Conservation (phyloP, 2,329 filamentous ascomycete genomes). For the Scedosporium minutisporum region DNA sequence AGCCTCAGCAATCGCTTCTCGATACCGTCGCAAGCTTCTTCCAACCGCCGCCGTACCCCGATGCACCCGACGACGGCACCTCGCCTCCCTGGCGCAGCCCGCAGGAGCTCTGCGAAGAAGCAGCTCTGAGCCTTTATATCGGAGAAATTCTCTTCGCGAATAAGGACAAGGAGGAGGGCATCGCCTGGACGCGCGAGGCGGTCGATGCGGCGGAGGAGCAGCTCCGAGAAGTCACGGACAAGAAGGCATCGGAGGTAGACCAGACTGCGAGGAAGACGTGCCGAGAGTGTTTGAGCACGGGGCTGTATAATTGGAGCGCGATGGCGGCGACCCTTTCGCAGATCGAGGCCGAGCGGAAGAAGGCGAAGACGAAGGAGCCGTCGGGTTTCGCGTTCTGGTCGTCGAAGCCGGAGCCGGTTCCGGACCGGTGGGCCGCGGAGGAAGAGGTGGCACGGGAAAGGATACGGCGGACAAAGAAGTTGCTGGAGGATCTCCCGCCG, state of each 20-base stretch:
- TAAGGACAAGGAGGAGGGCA: constrained; percentile 52
- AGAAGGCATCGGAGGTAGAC: constrained; percentile 11
- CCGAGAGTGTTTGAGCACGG: constrained; percentile 65
- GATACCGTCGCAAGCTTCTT: constrained; percentile 15
- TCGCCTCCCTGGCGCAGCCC: constrained; percentile 54
- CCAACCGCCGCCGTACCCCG: constrained; percentile 54
- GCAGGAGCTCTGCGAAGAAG: constrained; percentile 69
- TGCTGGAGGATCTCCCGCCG: constrained; percentile 38
- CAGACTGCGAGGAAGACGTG: constrained; percentile 45
- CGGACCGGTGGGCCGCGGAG: constrained; percentile 45
- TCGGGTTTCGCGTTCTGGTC: constrained; percentile 25
- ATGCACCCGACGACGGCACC: constrained; percentile 60
- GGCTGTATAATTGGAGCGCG: constrained; percentile 69
- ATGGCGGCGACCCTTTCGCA: constrained; percentile 63
- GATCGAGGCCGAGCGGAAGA: constrained; percentile 33
- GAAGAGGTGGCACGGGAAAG: constrained; percentile 44
- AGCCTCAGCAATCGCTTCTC: constrained; percentile 4
- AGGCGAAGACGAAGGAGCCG: constrained; percentile 14
- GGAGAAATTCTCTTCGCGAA: constrained; percentile 83
- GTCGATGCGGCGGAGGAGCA: constrained; percentile 71
- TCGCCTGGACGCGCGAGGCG: constrained; percentile 84
- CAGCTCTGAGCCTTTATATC: constrained; percentile 78
- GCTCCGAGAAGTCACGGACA: constrained; percentile 29
- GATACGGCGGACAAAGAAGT: constrained; percentile 37
- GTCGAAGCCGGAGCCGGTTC: constrained; percentile 21